Percentiles rank a stretch among this genome's conserved stretches.
phyloP scores from a whole-genome alignment of 495 filamentous ascomycete species.

The Durotheca rogersii region DNA sequence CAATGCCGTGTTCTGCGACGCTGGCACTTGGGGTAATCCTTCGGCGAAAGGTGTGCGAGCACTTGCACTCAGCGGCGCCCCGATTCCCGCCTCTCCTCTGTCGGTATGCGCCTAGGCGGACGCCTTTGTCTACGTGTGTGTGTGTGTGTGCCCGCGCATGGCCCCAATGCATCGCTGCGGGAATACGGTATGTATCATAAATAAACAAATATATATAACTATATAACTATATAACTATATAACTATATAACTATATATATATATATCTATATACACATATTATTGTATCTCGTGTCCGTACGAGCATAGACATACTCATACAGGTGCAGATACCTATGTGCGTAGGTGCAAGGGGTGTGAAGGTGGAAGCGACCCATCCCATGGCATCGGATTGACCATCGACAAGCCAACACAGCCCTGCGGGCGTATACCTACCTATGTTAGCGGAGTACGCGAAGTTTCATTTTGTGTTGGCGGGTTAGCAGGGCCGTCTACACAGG shows the following conservation, averaged over 20 bases:
- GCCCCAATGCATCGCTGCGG: too few relatives aligned
- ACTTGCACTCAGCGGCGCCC: slow-evolving; percentile 19
- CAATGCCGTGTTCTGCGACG: slow-evolving; percentile 21
- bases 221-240: too few relatives aligned
- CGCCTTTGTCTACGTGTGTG: too few relatives aligned
- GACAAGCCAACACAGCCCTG: slow-evolving; percentile 8
- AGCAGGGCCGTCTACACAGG: too few relatives aligned
- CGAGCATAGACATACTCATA: too few relatives aligned
- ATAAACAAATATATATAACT: too few relatives aligned
- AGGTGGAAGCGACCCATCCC: slow-evolving; percentile 5
- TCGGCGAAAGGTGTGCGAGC: slow-evolving; percentile 19
- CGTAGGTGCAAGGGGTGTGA: background rate
- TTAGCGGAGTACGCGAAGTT: slow-evolving; percentile 27
- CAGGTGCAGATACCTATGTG: slow-evolving; percentile 22
- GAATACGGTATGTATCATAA: too few relatives aligned
- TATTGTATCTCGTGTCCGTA: too few relatives aligned
- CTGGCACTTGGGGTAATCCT: slow-evolving; percentile 26
- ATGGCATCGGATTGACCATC: slow-evolving; percentile 9
- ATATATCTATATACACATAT: slow-evolving; percentile 12
- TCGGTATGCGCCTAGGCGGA: too few relatives aligned
- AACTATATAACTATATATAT: background rate
- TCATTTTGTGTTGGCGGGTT: too few relatives aligned
- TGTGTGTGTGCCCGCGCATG: too few relatives aligned
- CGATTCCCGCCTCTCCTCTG: slow-evolving; percentile 7
- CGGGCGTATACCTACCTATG: slow-evolving; percentile 4